Evolutionary conservation across 2,329 filamentous ascomycete species (phyloP).

Genomic region (Cordyceps cicadae): DNA sequence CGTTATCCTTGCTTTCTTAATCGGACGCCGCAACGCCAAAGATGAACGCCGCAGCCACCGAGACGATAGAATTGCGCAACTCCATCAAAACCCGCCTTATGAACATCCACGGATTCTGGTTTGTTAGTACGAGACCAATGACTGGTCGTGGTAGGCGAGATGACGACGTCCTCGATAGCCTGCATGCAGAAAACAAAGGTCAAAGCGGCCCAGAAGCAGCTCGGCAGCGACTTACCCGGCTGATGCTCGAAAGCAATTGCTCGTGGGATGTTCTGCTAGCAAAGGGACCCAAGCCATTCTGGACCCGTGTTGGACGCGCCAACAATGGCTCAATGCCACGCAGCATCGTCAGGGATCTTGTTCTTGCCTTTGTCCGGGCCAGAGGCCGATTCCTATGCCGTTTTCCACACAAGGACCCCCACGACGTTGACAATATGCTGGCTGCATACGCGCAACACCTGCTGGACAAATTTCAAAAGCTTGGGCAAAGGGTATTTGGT

Average conservation of each 20-base stretch:
- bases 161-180: not conserved
- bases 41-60: not conserved
- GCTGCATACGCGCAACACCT: conserved; percentile 10
- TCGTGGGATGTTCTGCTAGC: not conserved
- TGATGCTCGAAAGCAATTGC: conserved; percentile 5
- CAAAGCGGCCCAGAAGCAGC: not conserved
- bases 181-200: not conserved
- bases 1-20: not conserved
- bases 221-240: not conserved
- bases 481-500: not conserved
- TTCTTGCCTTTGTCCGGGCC: conserved; percentile 13
- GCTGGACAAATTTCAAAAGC: conserved; percentile 3
- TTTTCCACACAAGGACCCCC: not conserved
- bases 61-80: not conserved
- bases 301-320: not conserved
- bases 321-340: not conserved
- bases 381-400: conserved; percentile 12
- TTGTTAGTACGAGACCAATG: not conserved
- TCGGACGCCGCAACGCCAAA: not conserved
- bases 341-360: not conserved
- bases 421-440: conserved; percentile 1
- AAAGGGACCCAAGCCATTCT: not conserved
- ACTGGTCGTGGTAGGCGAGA: not conserved
- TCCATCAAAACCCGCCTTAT: not conserved
- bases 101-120: not conserved